Base-by-base conservation (phyloP, 2,329 filamentous ascomycete genomes). In the Ustilaginoidea virens region DNA sequence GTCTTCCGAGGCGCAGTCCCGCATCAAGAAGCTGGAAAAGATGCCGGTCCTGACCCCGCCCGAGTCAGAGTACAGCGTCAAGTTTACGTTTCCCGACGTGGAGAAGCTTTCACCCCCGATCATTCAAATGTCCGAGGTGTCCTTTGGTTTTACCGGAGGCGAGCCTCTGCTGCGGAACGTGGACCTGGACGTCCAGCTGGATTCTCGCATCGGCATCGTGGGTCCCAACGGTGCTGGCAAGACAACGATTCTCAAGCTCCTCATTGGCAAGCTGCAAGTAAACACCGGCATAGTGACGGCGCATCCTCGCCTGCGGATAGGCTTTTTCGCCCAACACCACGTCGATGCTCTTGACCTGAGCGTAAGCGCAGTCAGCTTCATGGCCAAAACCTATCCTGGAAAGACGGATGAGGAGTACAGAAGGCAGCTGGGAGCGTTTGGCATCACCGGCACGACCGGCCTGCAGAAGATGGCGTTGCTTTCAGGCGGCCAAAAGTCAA, bases 171-270 rank as follows among this genome's bases (percentile, higher is more conserved):
- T 98, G 23, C 71, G 60, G 40, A 75, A 93, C 43, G 81, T 98
- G 34, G 90, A 98, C 47, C 67, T 98, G 15, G 87, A 96, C 51
- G 90, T 98, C 11, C 90, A 98, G 55, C 76, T 98, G 23, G 90
- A 98, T 58, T 96, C 87, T 7, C 80, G 90, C 38, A 98, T 98
- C 44, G 90, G 90, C 48, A 98, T 98, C 48, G 87, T 98, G n/a
- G 90, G 90, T 11, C 90, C 90, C 47, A 98, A 98, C 66, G 90
- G 90, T 56, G 90, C 90, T 25, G 90, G 90, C 67, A 98, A 98
- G 59, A 98, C 90, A 3, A 98, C 90, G 0, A 80, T 94, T n/a
- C 63, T 98, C 42, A 96, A 94, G 58, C 72, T 98, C n/a, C 75
- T 98, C 35, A 93, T 90, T 39, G 82, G 83, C 37, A 81, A 82